A percentile compares a stretch with the other conserved stretches of the same genome.
These are phyloP conservation scores for Lecanicillium sp. DNA, from an alignment of 2,329 filamentous ascomycete genomes.

Conservation along the genomic window DNA sequence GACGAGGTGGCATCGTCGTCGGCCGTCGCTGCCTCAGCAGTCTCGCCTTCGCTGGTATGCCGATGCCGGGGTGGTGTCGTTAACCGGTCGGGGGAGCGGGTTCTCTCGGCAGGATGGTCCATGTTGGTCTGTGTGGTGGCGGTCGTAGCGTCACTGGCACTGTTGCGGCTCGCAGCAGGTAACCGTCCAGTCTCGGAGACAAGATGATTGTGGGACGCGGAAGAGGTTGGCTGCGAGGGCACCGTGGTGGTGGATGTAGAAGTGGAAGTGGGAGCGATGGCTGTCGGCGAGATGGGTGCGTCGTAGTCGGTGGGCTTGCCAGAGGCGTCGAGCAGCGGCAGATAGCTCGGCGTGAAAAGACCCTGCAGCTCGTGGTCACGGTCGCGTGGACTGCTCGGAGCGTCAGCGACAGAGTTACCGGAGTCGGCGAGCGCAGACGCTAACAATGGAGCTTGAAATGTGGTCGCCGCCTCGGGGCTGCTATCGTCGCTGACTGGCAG, in stretches of 20 bases:
- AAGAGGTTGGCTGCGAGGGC: not conserved
- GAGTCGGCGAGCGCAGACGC: constrained; percentile 24
- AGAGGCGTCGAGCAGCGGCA: constrained; percentile 50
- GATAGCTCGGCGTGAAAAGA: constrained; percentile 56
- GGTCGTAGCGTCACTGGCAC: no score
- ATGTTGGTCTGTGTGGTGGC: not conserved
- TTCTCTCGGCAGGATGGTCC: not conserved
- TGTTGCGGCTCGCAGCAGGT: constrained; percentile 4
- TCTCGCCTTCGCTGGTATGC: constrained; percentile 5
- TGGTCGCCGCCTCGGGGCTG: constrained; percentile 22
- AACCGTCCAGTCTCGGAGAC: constrained; percentile 8
- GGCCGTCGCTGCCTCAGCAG: not conserved
- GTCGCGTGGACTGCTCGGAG: constrained; percentile 42
- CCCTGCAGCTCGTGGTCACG: constrained; percentile 56
- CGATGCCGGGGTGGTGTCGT: constrained; percentile 4
- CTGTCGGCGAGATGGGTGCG: constrained; percentile 1
- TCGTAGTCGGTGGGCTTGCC: constrained; percentile 7
- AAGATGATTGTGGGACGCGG: not conserved
- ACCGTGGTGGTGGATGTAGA: constrained; percentile 17
- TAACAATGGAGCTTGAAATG: constrained; percentile 24
- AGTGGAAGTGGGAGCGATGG: constrained; percentile 16
- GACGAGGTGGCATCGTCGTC: constrained; percentile 39
- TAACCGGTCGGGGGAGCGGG: constrained; percentile 5
- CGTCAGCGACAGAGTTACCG: constrained; percentile 23
- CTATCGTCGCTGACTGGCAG: constrained; percentile 20